Conservation (phyloP, 179 eudicot genomes). For the Dionaea muscipula region DNA sequence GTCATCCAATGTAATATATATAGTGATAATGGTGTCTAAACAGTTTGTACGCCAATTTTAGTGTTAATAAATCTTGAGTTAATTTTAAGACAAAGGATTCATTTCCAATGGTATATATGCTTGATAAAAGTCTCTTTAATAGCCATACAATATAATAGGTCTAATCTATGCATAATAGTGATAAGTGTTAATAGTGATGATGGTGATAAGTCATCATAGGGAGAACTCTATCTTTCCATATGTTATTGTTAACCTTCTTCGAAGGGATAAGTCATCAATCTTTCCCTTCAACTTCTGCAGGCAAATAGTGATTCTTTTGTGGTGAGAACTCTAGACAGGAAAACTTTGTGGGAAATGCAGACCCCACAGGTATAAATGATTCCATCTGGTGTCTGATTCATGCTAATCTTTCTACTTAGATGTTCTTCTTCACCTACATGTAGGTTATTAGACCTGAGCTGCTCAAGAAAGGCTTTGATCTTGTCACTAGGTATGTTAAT, state of each 20-base stretch:
- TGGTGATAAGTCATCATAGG: too few species aligned
- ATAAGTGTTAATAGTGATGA: too few species aligned
- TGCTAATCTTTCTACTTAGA: background rate
- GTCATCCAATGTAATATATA: too few species aligned
- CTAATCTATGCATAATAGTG: too few species aligned
- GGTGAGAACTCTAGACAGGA: slow-evolving; percentile 76
- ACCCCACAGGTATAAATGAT: slow-evolving; percentile 72
- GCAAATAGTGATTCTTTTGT: slow-evolving; percentile 63
- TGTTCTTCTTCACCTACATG: background rate
- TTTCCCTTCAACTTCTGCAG: slow-evolving; percentile 25
- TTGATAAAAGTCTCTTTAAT: too few species aligned
- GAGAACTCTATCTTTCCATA: background rate
- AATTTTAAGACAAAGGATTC: too few species aligned
- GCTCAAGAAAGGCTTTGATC: slow-evolving; percentile 80
- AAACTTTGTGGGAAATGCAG: slow-evolving; percentile 98
- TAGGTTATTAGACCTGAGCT: slow-evolving; percentile 83
- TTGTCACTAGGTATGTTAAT: slow-evolving; percentile 60
- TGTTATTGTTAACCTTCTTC: background rate
- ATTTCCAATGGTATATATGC: too few species aligned
- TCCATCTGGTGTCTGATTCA: background rate
- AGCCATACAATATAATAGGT: too few species aligned
- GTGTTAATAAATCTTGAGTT: too few species aligned
- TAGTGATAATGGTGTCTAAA: too few species aligned
- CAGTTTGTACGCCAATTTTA: too few species aligned
- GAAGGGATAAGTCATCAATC: background rate